A percentile compares a stretch with the other conserved stretches of the same genome.
Evolutionary conservation across 441 rosid species (phyloP).

Genomic region (Gossypium armourianum): DNA sequence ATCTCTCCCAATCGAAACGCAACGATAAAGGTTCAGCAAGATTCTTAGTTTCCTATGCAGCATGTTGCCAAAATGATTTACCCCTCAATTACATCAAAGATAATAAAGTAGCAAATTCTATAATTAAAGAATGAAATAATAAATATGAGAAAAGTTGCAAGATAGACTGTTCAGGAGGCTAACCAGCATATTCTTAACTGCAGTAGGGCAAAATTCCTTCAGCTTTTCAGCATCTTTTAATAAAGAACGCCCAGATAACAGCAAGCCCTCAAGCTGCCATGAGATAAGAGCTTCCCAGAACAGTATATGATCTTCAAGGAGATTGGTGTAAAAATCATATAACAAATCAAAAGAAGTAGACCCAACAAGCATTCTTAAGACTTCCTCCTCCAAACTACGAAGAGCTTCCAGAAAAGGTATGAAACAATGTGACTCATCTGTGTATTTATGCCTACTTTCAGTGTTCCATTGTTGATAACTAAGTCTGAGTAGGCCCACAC

Average conservation of each 20-base stretch:
- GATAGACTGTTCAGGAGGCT: constrained; percentile 18
- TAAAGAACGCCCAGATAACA: constrained; percentile 58
- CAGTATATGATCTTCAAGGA: constrained; percentile 56
- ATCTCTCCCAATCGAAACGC: constrained; percentile 40
- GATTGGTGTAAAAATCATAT: constrained; percentile 37
- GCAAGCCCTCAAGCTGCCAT: constrained; percentile 34
- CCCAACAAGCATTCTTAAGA: constrained; percentile 44
- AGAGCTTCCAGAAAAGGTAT: constrained; percentile 49
- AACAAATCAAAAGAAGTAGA: constrained; percentile 42
- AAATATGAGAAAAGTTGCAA: not conserved
- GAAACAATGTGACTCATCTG: constrained; percentile 29
- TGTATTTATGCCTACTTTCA: constrained; percentile 36
- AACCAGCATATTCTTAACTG: constrained; percentile 52
- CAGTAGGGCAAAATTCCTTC: constrained; percentile 38
- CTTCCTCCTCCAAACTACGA: constrained; percentile 44
- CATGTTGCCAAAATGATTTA: constrained; percentile 1
- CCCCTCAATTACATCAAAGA: not conserved
- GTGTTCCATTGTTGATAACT: constrained; percentile 65
- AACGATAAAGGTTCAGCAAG: constrained; percentile 35
- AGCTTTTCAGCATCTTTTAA: constrained; percentile 53
- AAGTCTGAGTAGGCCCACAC: constrained; percentile 51
- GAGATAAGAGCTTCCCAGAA: constrained; percentile 59
- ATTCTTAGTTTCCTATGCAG: constrained; percentile 46
- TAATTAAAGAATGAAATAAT: not conserved
- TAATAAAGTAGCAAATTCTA: not conserved